These are phyloP conservation scores for Salix caprea DNA, from an alignment of 345 rosid genomes.

Conservation along the genomic window DNA sequence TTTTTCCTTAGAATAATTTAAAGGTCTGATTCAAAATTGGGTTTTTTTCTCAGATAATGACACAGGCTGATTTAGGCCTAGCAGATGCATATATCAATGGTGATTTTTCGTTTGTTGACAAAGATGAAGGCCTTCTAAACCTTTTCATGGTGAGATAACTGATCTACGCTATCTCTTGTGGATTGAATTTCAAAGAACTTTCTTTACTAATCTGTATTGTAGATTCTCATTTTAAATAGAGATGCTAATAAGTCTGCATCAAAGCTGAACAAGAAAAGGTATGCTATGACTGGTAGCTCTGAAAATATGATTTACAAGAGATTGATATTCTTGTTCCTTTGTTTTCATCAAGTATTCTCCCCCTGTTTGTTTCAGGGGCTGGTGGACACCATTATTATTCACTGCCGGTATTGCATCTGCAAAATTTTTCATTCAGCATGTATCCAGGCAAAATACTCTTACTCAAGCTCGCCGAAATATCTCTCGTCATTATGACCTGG, in stretches of 20 bases:
- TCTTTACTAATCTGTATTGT: conserved; percentile 8
- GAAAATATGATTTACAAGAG: neutral
- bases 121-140: conserved; percentile 61
- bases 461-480: conserved; percentile 92
- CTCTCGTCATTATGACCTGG: conserved; percentile 92
- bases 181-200: neutral
- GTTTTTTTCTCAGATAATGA: conserved; percentile 50
- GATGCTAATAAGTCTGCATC: conserved; percentile 37
- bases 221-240: conserved; percentile 67
- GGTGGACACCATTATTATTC: conserved; percentile 89
- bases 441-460: conserved; percentile 64
- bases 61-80: conserved; percentile 78
- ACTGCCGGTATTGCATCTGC: conserved; percentile 76
- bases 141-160: conserved; percentile 48
- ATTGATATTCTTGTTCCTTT: neutral
- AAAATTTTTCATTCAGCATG: conserved; percentile 68
- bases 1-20: neutral
- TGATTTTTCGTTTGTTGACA: conserved; percentile 61
- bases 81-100: conserved; percentile 80
- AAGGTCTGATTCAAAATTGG: neutral
- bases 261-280: conserved; percentile 59
- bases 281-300: neutral
- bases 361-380: conserved; percentile 48
- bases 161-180: neutral
- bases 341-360: neutral